These are phyloP conservation scores for Fusarium domesticum DNA, from an alignment of 2,329 filamentous ascomycete genomes.

Conservation along the genomic window DNA sequence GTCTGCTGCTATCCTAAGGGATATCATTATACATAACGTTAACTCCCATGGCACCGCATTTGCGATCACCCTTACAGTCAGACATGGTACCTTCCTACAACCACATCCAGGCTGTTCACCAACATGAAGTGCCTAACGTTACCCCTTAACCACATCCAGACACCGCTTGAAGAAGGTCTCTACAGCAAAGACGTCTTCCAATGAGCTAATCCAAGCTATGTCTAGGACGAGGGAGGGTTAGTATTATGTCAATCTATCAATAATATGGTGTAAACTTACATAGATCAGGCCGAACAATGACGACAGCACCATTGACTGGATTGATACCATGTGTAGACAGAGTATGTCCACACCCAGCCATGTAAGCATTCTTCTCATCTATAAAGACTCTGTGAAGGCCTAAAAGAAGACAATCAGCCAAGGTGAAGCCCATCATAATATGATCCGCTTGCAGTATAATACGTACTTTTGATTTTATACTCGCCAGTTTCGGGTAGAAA, in stretches of 20 bases:
- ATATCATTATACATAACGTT: no score
- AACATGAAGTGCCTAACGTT: no score
- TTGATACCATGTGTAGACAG: conserved; percentile 16
- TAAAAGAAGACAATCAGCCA: not conserved
- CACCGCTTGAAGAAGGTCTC: conserved; percentile 9
- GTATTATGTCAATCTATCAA: rapidly evolving
- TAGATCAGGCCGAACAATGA: conserved; percentile 19
- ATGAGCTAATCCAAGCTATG: conserved; percentile 3
- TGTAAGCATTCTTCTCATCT: conserved; percentile 15
- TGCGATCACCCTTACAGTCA: no score
- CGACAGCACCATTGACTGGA: conserved; percentile 5
- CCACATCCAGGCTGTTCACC: no score
- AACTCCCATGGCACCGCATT: no score
- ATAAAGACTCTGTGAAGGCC: conserved; percentile 12
- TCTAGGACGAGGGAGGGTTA: not conserved
- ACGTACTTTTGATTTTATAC: conserved; percentile 7
- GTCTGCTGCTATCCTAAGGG: no score
- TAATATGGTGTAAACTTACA: conserved; percentile 5
- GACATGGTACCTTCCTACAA: no score
- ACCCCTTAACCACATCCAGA: no score
- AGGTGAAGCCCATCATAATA: no score
- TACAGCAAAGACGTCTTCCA: not conserved
- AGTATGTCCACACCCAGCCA: conserved; percentile 6
- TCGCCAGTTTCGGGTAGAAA: conserved; percentile 13
- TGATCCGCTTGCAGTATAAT: rapidly evolving